phyloP scores from a whole-genome alignment of 176 grass and related monocot genomes.

The Carex littledalei region DNA sequence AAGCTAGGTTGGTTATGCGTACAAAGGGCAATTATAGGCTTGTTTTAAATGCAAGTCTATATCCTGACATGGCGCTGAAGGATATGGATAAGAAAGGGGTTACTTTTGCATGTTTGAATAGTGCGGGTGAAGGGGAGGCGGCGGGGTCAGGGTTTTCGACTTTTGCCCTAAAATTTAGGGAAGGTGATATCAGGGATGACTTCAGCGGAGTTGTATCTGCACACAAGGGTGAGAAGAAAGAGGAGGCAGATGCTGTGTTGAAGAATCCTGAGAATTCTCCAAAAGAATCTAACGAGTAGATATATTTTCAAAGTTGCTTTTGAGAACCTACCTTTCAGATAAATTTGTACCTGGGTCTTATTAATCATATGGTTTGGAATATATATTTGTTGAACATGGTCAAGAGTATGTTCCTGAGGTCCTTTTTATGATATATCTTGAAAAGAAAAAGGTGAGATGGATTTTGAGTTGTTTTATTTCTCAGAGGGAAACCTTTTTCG shows the following conservation, averaged over 20 bases:
- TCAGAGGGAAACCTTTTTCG: neutral
- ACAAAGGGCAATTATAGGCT: slow-evolving; percentile 83
- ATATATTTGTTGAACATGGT: neutral
- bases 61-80: slow-evolving; percentile 73
- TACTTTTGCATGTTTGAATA: slow-evolving; percentile 89
- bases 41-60: slow-evolving; percentile 78
- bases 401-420: neutral
- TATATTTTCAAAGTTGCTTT: neutral
- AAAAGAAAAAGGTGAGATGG: neutral
- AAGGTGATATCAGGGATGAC: slow-evolving; percentile 56
- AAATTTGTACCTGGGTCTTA: neutral
- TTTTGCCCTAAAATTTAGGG: slow-evolving; percentile 92
- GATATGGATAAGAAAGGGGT: slow-evolving; percentile 97
- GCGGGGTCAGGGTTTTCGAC: slow-evolving; percentile 35
- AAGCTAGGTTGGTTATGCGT: slow-evolving; percentile 80
- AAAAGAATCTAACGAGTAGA: slow-evolving; percentile 13
- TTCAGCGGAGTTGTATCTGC: slow-evolving; percentile 35
- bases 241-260: slow-evolving; percentile 1
- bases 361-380: neutral
- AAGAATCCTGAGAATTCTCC: slow-evolving; percentile 18
- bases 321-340: neutral
- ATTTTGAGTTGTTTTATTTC: neutral
- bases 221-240: slow-evolving; percentile 17
- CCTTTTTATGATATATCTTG: neutral
- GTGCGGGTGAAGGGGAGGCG: slow-evolving; percentile 45